Conservation (phyloP, 2,329 filamentous ascomycete species). For the Chrysoporthe cubensis region DNA sequence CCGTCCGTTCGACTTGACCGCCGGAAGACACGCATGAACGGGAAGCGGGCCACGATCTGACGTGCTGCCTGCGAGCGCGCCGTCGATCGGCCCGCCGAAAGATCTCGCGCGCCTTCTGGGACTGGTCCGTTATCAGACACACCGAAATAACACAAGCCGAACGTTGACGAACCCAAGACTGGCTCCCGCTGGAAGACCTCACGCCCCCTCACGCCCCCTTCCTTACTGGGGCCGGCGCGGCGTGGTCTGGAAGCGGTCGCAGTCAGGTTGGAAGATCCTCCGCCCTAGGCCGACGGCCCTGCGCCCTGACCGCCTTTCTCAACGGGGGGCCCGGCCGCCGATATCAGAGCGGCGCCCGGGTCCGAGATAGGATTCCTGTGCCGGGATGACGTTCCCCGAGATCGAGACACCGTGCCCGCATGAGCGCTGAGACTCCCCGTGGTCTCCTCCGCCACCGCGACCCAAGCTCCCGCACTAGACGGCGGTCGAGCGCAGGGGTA, state of each 20-base stretch:
- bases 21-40: background rate
- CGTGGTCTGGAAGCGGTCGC: slow-evolving; percentile 10
- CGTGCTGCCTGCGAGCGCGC: background rate
- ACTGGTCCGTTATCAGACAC: background rate
- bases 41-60: background rate
- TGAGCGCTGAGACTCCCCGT: slow-evolving; percentile 11
- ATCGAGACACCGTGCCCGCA: slow-evolving; percentile 13
- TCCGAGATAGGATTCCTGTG: background rate
- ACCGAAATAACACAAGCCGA: background rate
- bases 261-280: slow-evolving; percentile 11
- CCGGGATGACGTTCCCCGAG: slow-evolving; percentile 4
- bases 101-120: background rate
- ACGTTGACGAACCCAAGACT: background rate
- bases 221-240: background rate
- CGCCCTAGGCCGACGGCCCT: slow-evolving; percentile 5
- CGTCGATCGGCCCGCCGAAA: background rate
- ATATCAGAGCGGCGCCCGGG: background rate
- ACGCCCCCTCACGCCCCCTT: background rate
- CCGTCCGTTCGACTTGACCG: background rate
- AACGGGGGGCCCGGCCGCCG: background rate
- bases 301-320: slow-evolving; percentile 6
- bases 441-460: slow-evolving; percentile 18
- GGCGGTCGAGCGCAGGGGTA: slow-evolving; percentile 15
- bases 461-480: slow-evolving; percentile 6
- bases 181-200: slow-evolving; percentile 3